Evolutionary conservation across 2,329 filamentous ascomycete species (phyloP).

Genomic region (Sporothrix humicola): DNA sequence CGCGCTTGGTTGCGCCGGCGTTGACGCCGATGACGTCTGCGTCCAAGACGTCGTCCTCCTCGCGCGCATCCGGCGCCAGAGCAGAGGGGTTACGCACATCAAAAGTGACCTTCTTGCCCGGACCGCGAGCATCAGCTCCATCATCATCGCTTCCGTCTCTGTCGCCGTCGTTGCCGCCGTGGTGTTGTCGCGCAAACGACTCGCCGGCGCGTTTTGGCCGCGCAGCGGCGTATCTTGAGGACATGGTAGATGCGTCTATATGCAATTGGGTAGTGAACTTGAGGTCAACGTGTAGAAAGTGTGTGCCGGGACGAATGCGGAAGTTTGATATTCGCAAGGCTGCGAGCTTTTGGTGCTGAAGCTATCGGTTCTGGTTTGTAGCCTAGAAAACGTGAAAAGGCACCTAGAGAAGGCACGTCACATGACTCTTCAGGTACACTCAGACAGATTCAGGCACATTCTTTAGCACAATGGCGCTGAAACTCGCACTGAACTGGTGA

Average conservation of each 20-base stretch:
- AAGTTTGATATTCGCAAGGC: conserved; percentile 4
- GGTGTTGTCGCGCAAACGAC: conserved; percentile 76
- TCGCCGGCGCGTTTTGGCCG: conserved; percentile 85
- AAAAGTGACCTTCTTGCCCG: conserved; percentile 81
- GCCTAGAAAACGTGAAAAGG: too few relatives aligned
- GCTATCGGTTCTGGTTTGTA: too few relatives aligned
- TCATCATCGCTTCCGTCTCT: conserved; percentile 52
- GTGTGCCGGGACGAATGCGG: not conserved
- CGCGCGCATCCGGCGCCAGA: conserved; percentile 79
- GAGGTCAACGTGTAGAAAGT: not conserved
- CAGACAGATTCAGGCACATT: too few relatives aligned
- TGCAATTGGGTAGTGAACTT: too few relatives aligned
- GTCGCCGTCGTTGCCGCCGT: conserved; percentile 59
- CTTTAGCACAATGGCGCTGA: not conserved
- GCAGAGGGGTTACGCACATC: conserved; percentile 94
- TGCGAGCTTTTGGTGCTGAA: not conserved
- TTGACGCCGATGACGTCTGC: conserved; percentile 89
- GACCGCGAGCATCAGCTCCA: conserved; percentile 50
- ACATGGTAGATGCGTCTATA: conserved; percentile 49
- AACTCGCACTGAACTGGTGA: not conserved
- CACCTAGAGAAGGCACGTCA: not conserved
- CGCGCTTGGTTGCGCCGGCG: conserved; percentile 78
- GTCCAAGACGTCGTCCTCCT: conserved; percentile 76
- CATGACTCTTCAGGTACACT: conserved; percentile 15
- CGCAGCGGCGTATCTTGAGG: conserved; percentile 66